These are phyloP conservation scores for Ophiostoma sp. DNA, from an alignment of 2,329 filamentous ascomycete genomes.

Conservation along the genomic window DNA sequence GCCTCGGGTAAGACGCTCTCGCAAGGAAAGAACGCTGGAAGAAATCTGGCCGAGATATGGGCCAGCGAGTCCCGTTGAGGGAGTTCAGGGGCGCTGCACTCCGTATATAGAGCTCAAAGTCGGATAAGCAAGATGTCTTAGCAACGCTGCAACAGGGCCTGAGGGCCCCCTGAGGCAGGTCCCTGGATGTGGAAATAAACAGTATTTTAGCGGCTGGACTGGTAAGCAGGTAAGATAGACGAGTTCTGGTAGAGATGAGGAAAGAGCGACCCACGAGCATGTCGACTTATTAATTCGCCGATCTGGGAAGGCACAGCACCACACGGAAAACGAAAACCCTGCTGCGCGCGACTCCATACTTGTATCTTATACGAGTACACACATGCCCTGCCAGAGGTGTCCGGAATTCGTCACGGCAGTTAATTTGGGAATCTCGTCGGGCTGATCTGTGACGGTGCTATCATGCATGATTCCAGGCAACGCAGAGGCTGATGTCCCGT, in stretches of 20 bases:
- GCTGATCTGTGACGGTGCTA: too few species aligned
- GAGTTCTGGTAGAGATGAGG: background rate
- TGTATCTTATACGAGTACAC: background rate
- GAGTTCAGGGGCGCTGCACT: too few species aligned
- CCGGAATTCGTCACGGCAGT: background rate
- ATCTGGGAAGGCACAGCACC: background rate
- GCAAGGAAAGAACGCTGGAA: background rate
- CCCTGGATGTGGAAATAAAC: background rate
- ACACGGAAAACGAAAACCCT: background rate
- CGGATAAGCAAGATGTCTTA: too few species aligned
- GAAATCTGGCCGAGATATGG: background rate
- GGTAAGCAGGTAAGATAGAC: background rate
- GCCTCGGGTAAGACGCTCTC: background rate
- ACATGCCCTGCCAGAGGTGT: background rate
- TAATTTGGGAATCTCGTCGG: background rate
- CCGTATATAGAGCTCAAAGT: too few species aligned
- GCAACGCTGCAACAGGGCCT: background rate
- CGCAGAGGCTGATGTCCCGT: background rate
- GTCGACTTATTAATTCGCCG: background rate
- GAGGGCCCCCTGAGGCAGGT: background rate
- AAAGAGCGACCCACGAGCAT: background rate
- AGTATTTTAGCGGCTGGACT: background rate
- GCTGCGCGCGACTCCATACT: too few species aligned
- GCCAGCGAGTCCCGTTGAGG: background rate
- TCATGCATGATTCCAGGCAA: background rate